Conservation (phyloP, 2,329 filamentous ascomycete species). For the Phoma sp. region DNA sequence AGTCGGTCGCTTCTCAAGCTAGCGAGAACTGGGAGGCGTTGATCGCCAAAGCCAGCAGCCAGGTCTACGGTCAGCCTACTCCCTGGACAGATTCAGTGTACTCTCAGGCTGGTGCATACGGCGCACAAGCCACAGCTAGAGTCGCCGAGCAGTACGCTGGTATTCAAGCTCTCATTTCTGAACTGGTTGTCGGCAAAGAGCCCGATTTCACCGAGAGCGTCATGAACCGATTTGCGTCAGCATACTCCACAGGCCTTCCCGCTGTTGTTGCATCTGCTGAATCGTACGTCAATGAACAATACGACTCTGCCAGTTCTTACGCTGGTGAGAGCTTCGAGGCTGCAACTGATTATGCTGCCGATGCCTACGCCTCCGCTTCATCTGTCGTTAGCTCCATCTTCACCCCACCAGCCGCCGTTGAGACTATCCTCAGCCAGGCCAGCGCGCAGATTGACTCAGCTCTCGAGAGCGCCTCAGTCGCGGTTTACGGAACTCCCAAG, state of each 20-base stretch:
- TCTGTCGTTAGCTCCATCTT: constrained; percentile 58
- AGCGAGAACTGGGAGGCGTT: constrained; percentile 69
- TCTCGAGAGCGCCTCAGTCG: constrained; percentile 64
- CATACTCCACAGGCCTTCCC: constrained; percentile 71
- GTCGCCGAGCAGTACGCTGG: constrained; percentile 70
- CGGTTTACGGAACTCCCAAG: constrained; percentile 64
- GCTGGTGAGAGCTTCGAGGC: constrained; percentile 54
- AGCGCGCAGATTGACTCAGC: constrained; percentile 63
- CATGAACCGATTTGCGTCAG: constrained; percentile 72
- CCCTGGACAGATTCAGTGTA: constrained; percentile 56
- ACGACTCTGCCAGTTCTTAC: constrained; percentile 56
- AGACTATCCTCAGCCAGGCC: constrained; percentile 64
- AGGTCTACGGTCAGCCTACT: constrained; percentile 72
- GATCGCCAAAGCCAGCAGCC: constrained; percentile 69
- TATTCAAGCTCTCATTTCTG: constrained; percentile 75
- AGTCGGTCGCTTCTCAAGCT: constrained; percentile 62
- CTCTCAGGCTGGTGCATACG: constrained; percentile 63
- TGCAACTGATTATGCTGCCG: constrained; percentile 60
- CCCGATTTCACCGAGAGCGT: constrained; percentile 83
- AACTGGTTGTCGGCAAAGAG: constrained; percentile 78
- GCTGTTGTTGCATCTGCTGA: constrained; percentile 62
- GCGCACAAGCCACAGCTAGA: constrained; percentile 66
- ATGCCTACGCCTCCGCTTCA: constrained; percentile 56
- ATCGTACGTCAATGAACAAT: constrained; percentile 57
- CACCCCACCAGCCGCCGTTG: constrained; percentile 64